Conservation (phyloP, 2,329 filamentous ascomycete genomes). For the Verticillium nonalfalfae region DNA sequence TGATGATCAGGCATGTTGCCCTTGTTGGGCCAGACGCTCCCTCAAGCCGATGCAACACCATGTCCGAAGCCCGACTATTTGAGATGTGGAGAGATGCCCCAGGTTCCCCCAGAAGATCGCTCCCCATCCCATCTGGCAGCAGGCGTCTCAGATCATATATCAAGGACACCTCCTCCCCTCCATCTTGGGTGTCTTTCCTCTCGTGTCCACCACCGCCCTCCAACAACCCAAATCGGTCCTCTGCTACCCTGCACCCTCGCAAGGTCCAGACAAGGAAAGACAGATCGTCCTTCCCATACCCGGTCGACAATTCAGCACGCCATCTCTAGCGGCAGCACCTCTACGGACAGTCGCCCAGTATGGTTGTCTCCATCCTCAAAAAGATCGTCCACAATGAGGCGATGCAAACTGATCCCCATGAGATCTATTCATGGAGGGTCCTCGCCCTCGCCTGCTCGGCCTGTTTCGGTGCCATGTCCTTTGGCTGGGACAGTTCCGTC, state of each 20-base stretch:
- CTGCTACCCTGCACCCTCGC: neutral
- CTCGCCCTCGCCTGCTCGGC: conserved; percentile 55
- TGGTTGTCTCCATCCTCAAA: conserved; percentile 20
- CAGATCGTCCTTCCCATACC: neutral
- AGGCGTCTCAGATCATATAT: neutral
- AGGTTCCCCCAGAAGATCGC: neutral
- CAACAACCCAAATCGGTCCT: neutral
- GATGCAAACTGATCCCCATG: conserved; percentile 58
- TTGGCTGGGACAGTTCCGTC: conserved; percentile 57
- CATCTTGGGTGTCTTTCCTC: neutral
- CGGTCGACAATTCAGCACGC: neutral
- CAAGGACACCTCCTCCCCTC: neutral
- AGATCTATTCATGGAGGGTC: conserved; percentile 65
- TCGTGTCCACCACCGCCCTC: neutral
- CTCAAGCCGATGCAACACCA: neutral
- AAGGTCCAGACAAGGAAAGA: neutral
- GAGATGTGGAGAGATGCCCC: neutral
- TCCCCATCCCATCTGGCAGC: neutral
- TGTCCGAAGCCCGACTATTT: neutral
- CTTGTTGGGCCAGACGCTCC: neutral
- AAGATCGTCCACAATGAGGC: conserved; percentile 49
- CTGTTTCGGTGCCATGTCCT: conserved; percentile 46
- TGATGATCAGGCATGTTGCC: neutral
- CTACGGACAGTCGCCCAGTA: conserved; percentile 4
- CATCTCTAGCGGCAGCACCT: neutral